A percentile compares a stretch with the other conserved stretches of the same genome.
phyloP scores from a whole-genome alignment of 176 grass and related monocot species.

The Calamus simplicifolius region DNA sequence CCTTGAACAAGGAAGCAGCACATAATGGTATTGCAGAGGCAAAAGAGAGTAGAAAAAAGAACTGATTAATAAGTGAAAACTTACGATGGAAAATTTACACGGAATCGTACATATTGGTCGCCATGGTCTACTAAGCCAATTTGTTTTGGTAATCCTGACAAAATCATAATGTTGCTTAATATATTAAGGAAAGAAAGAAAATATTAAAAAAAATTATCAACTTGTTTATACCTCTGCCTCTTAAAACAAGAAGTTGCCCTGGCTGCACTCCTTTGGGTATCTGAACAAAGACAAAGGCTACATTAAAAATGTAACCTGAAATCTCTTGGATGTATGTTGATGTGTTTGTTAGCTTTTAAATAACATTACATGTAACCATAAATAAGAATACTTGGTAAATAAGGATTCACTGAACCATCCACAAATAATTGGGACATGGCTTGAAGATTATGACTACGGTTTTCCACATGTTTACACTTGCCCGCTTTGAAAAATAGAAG shows the following conservation, averaged over 20 bases:
- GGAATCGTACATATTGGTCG: constrained; percentile 81
- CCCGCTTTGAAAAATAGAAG: too few relatives aligned
- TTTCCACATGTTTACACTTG: too few relatives aligned
- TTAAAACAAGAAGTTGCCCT: constrained; percentile 63
- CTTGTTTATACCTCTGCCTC: constrained; percentile 75
- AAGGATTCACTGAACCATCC: too few relatives aligned
- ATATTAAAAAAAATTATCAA: background rate
- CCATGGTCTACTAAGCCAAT: constrained; percentile 47
- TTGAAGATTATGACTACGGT: too few relatives aligned
- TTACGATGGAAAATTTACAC: constrained; percentile 91
- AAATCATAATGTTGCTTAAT: constrained; percentile 38
- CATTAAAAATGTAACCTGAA: too few relatives aligned
- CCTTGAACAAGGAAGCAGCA: too few relatives aligned
- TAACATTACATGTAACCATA: too few relatives aligned
- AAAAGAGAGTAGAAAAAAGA: constrained; percentile 12
- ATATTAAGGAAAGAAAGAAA: constrained; percentile 13
- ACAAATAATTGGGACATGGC: too few relatives aligned
- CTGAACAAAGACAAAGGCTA: constrained; percentile 25
- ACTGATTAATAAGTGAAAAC: constrained; percentile 24
- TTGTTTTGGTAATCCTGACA: constrained; percentile 58
- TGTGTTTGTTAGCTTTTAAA: too few relatives aligned
- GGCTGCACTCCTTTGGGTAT: constrained; percentile 92
- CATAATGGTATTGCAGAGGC: constrained; percentile 33
- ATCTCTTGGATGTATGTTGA: too few relatives aligned
- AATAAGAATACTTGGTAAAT: too few relatives aligned